These are phyloP conservation scores for Serendipita sp. DNA, from an alignment of 768 basidiomycete species.

Conservation along the genomic window DNA sequence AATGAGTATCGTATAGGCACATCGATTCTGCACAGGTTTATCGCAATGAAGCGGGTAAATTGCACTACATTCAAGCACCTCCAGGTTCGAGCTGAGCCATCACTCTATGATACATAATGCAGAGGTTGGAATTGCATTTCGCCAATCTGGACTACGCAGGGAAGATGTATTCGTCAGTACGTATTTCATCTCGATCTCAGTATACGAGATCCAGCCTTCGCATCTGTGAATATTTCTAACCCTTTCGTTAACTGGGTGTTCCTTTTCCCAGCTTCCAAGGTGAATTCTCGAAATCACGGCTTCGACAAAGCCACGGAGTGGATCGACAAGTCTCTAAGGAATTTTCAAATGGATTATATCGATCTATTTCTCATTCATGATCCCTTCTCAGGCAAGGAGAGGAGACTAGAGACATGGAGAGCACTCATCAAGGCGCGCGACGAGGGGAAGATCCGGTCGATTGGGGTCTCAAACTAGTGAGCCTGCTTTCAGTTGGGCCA, in stretches of 20 bases:
- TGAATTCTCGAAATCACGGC: constrained; percentile 37
- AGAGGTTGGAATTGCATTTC: constrained; percentile 22
- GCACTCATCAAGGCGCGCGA: constrained; percentile 45
- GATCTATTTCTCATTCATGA: constrained; percentile 72
- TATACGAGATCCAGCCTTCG: not conserved
- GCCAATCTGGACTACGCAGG: constrained; percentile 21
- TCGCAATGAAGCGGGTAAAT: constrained; percentile 4
- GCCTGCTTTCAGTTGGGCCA: constrained; percentile 14
- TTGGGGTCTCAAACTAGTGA: constrained; percentile 79
- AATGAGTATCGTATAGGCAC: not conserved
- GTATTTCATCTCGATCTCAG: constrained; percentile 4
- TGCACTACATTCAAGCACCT: too few species aligned
- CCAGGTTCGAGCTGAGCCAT: not conserved
- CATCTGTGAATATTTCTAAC: too few species aligned
- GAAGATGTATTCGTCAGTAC: constrained; percentile 24
- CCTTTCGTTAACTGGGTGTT: not conserved
- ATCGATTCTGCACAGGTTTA: constrained; percentile 9
- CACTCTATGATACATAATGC: not conserved
- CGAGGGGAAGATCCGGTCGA: constrained; percentile 47
- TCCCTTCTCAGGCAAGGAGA: constrained; percentile 42
- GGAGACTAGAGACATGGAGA: constrained; percentile 53
- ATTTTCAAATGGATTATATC: constrained; percentile 41
- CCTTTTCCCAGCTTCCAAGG: constrained; percentile 42
- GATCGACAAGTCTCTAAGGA: constrained; percentile 43
- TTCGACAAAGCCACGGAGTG: constrained; percentile 43